A percentile compares a stretch with the other conserved stretches of the same genome.
Conservation (phyloP, 2,329 filamentous ascomycete species). For the Neoarthrinium moseri region DNA sequence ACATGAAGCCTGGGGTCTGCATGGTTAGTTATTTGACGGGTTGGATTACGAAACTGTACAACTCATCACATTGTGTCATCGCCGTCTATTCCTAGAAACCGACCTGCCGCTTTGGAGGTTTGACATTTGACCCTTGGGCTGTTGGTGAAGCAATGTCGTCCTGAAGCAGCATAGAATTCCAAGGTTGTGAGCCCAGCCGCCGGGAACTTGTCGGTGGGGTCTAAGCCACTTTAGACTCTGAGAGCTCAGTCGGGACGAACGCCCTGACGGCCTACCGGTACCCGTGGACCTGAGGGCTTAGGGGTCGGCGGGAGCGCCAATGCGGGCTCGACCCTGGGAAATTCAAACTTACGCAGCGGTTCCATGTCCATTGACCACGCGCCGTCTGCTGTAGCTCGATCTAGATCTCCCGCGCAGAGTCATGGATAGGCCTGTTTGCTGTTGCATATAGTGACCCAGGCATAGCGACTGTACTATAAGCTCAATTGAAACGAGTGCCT, state of each 20-base stretch:
- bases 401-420: background rate
- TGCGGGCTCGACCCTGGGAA: background rate
- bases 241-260: background rate
- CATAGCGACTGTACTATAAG: no score
- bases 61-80: conserved; percentile 2
- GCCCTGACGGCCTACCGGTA: no score
- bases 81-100: background rate
- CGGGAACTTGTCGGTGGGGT: no score
- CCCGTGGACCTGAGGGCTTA: no score
- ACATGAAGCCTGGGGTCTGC: background rate
- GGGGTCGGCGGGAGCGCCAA: conserved; percentile 2
- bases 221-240: no score
- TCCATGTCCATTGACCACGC: conserved; percentile 1
- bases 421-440: background rate
- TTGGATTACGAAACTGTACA: background rate
- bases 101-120: background rate
- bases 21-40: no score
- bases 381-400: background rate
- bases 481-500: no score
- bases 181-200: no score
- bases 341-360: background rate
- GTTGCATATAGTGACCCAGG: no score
- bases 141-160: no score
- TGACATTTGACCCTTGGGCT: background rate
- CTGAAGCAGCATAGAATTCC: no score